Base-by-base conservation (phyloP, 1,284 basidiomycete species). In the Fomitopsis schrenkii region DNA sequence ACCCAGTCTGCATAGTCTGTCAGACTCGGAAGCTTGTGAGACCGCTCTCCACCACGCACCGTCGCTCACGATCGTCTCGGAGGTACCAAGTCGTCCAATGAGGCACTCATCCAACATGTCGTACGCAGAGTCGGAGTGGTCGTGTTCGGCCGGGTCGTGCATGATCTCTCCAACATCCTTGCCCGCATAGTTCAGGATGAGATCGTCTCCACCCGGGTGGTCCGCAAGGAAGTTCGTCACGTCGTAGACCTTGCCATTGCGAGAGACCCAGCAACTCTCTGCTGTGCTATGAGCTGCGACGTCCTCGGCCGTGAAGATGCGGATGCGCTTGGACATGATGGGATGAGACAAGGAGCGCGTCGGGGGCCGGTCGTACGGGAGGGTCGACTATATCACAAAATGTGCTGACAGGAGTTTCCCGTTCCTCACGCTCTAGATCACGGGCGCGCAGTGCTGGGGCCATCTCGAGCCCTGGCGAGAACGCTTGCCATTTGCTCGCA, bases 101-200 rank as follows among this genome's bases (percentile, higher is more conserved):
- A 85, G 66, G 73, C 93, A 94, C 73, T 97, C 95, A 33, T 91
- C 86, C 70, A 99, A 75, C 86, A 99, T 93, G 50, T 92, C 90
- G 73, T 94, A 99, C 0, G 97, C 97, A 5, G 90, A 86, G 30
- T 93, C 88, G 1, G 94, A 96, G 75, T 99, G 97, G n/a, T 90
- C 88, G 75, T 99, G 97, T 70, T 93, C 88, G n/a, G 80, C 72
- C 62, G 83, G 78, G 75, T 97, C 90, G 70, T 84, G 84, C 97
- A 99, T 98, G 63, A 88, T 80, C 19, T 77, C 78, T 40, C 83
- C 90, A 59, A 98, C 83, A 72, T 98, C 94, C 75, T 88, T 85
- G 40, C 95, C 95, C 2, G 93, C 95, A 74, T 90, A 84, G 57
- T 86, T 79, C 60, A 95, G 80, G 67, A 95, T 85, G 65, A 91